Base-by-base conservation (phyloP, 2,329 filamentous ascomycete species). In the Grosmannia huntii region DNA sequence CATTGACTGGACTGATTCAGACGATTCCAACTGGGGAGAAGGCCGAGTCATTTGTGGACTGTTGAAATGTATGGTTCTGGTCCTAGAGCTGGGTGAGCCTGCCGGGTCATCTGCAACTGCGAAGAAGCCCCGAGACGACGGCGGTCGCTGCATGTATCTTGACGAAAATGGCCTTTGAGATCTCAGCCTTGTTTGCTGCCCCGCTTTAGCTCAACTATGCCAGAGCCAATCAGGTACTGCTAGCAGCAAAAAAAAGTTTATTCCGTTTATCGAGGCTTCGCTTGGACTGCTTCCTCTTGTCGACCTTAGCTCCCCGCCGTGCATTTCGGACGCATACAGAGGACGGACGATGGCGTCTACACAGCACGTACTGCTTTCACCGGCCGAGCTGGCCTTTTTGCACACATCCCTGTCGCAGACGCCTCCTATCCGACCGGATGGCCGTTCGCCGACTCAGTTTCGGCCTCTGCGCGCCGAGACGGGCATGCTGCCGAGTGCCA, bases 301-400 rank as follows among this genome's bases (percentile, higher is more conserved):
- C 21, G 19, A 14, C 38, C 10, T 41, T 21, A 12, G 16, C 4
- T 27, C 25, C 51, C 6, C 53, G 36, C 36, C 16, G 36, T 16
- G 16, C 36, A 38, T 5, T 33, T 7, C 5, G 14, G 14, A 52
- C 27, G 48, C 57, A n/a, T 10, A 23, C 21, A 64, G 5, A 63
- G 60, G 66, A 63, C 63, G 21, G 21, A 49, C 14, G 3, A 87
- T 89, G 82, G 77, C 86, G 48, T 80, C 83, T 64, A 77, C 72
- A 66, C 82, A 84, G 67, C 82, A 83, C 73, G 82, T 84, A 67
- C 85, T 90, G 65, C 86, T 97, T 72, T 96, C 91, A 57, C 92
- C 94, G 53, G 90, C 94, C 67, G 94, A 99, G 76, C 88, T 99
- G 67, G 90, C 91, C 66, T 99, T 96, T 76, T 84, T 97, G 56